These are phyloP conservation scores for Orobanche coerulescens DNA, from an alignment of 257 asterid genomes.

Conservation along the genomic window DNA sequence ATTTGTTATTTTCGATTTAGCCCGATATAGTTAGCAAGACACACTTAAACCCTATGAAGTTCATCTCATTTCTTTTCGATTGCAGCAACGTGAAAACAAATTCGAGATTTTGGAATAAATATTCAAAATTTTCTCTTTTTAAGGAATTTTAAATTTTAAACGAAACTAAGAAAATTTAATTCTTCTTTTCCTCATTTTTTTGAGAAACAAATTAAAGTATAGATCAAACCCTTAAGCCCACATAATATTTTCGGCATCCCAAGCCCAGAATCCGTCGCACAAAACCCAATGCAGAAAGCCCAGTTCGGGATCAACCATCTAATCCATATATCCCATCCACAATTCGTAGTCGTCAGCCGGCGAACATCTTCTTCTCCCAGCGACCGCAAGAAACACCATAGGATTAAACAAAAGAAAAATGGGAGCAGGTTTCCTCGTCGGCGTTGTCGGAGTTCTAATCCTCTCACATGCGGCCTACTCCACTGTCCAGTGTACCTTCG, in stretches of 20 bases:
- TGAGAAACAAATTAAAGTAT: no score
- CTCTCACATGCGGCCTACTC: slow-evolving; percentile 75
- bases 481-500: slow-evolving; percentile 66
- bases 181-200: no score
- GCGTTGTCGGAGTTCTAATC: slow-evolving; percentile 65
- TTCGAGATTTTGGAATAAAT: no score
- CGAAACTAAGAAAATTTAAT: no score
- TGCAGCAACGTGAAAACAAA: no score
- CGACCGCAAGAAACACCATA: neutral
- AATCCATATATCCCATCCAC: neutral
- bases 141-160: no score
- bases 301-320: neutral
- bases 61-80: no score
- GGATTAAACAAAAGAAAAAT: slow-evolving; percentile 24
- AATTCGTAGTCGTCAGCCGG: slow-evolving; percentile 20
- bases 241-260: neutral
- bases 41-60: no score
- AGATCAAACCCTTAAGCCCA: no score
- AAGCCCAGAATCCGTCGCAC: slow-evolving; percentile 4
- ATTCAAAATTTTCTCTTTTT: no score
- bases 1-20: no score
- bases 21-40: no score
- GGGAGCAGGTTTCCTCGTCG: slow-evolving; percentile 70
- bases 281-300: neutral
- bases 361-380: slow-evolving; percentile 22